These are phyloP conservation scores for Suillus subalutaceus DNA, from an alignment of 768 basidiomycete species.

Conservation along the genomic window DNA sequence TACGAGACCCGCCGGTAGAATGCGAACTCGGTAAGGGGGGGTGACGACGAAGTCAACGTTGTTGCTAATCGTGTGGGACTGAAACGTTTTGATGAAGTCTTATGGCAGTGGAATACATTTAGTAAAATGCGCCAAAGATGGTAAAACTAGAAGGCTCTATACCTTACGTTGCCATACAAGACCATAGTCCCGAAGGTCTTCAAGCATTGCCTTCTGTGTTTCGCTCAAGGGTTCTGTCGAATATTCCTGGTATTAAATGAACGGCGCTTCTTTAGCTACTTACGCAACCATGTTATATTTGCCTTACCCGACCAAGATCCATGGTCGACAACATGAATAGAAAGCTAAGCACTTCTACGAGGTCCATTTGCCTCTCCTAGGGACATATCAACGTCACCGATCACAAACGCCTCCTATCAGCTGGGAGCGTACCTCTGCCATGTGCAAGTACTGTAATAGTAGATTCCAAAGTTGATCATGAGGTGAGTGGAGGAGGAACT, in stretches of 20 bases:
- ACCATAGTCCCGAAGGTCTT: constrained; percentile 93
- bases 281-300: neutral
- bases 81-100: constrained; percentile 81
- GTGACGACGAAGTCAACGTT: constrained; percentile 89
- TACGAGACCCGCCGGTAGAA: constrained; percentile 23
- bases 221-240: constrained; percentile 78
- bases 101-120: constrained; percentile 17
- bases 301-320: constrained; percentile 84
- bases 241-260: constrained; percentile 68
- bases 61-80: constrained; percentile 94
- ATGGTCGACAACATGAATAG: constrained; percentile 97
- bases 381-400: constrained; percentile 19
- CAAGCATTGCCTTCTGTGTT: constrained; percentile 84
- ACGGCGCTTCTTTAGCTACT: neutral
- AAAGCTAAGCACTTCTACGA: constrained; percentile 92
- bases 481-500: constrained; percentile 92
- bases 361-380: constrained; percentile 86
- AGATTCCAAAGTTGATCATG: constrained; percentile 96
- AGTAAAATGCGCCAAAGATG: constrained; percentile 12
- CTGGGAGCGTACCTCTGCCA: constrained; percentile 66
- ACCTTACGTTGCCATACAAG: constrained; percentile 88
- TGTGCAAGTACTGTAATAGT: constrained; percentile 84
- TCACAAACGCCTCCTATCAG: constrained; percentile 11
- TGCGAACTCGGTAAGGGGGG: constrained; percentile 70
- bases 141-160: constrained; percentile 24